phyloP scores from a whole-genome alignment of 805 yeast species.

The Myxozyma neglecta region DNA sequence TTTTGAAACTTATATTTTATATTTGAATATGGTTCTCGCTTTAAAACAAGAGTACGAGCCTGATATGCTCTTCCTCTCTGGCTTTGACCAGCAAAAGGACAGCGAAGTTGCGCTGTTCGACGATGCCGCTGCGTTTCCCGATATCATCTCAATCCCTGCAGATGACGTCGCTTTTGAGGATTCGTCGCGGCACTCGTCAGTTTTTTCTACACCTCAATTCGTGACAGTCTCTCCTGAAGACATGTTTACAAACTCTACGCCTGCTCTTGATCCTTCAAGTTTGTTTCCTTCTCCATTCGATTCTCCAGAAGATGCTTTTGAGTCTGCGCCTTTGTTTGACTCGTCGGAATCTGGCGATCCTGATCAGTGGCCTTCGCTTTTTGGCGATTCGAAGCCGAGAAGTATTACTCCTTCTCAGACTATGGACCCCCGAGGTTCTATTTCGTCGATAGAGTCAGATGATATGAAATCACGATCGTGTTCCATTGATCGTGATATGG shows the following conservation, averaged over 20 bases:
- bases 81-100: slow-evolving; percentile 10
- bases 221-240: slow-evolving; percentile 21
- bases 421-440: background rate
- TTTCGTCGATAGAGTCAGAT: background rate
- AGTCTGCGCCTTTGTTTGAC: slow-evolving; percentile 39
- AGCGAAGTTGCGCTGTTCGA: slow-evolving; percentile 1
- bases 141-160: slow-evolving; percentile 18
- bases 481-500: background rate
- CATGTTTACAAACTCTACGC: slow-evolving; percentile 6
- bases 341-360: slow-evolving; percentile 36
- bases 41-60: slow-evolving; percentile 10
- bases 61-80: slow-evolving; percentile 15
- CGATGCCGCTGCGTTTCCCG: slow-evolving; percentile 19
- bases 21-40: slow-evolving; percentile 18
- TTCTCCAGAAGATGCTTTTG: slow-evolving; percentile 31
- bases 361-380: slow-evolving; percentile 41
- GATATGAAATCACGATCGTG: background rate
- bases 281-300: slow-evolving; percentile 26
- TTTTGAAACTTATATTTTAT: background rate
- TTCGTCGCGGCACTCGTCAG: slow-evolving; percentile 18
- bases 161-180: slow-evolving; percentile 16
- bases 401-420: background rate
- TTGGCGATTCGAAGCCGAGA: slow-evolving; percentile 31
- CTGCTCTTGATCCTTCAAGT: slow-evolving; percentile 11
- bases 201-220: slow-evolving; percentile 23